phyloP scores from a whole-genome alignment of 2,329 filamentous ascomycete genomes.

The Hawksworthiomyces lignivorus region DNA sequence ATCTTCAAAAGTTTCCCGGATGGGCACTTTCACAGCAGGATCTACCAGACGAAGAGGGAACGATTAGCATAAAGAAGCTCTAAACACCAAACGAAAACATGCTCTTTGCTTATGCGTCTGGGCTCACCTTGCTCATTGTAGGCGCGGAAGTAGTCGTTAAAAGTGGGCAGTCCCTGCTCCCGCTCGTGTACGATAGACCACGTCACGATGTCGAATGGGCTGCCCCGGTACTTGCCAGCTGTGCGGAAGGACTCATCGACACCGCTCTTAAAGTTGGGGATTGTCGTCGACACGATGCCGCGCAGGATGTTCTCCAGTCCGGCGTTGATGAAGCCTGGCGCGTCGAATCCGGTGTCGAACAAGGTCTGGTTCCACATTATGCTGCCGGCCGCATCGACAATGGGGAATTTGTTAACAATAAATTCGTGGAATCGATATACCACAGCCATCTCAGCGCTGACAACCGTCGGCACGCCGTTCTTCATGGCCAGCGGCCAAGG shows the following conservation, averaged over 20 bases:
- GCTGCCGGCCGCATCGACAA: conserved; percentile 10
- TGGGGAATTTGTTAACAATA: conserved; percentile 11
- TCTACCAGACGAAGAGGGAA: neutral
- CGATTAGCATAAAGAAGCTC: no score
- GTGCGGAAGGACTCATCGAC: conserved; percentile 13
- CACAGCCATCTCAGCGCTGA: conserved; percentile 13
- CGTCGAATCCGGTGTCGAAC: conserved; percentile 13
- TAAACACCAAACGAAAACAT: no score
- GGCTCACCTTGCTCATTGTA: conserved; percentile 13
- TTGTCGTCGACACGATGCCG: conserved; percentile 9
- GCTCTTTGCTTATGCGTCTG: no score
- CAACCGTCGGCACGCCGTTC: conserved; percentile 8
- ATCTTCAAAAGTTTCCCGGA: conserved; percentile 10
- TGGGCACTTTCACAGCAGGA: conserved; percentile 8
- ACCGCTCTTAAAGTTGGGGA: conserved; percentile 16
- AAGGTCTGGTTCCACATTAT: conserved; percentile 12
- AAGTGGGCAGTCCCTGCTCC: conserved; percentile 13
- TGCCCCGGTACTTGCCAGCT: conserved; percentile 12
- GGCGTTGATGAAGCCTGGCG: conserved; percentile 11
- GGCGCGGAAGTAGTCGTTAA: conserved; percentile 14
- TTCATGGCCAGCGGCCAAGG: conserved; percentile 12
- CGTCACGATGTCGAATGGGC: conserved; percentile 14
- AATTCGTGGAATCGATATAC: conserved; percentile 16
- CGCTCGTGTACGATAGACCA: conserved; percentile 15
- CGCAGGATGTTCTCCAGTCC: conserved; percentile 14